Evolutionary conservation across 768 basidiomycete genomes (phyloP).

Genomic region (Lentinula boryana): DNA sequence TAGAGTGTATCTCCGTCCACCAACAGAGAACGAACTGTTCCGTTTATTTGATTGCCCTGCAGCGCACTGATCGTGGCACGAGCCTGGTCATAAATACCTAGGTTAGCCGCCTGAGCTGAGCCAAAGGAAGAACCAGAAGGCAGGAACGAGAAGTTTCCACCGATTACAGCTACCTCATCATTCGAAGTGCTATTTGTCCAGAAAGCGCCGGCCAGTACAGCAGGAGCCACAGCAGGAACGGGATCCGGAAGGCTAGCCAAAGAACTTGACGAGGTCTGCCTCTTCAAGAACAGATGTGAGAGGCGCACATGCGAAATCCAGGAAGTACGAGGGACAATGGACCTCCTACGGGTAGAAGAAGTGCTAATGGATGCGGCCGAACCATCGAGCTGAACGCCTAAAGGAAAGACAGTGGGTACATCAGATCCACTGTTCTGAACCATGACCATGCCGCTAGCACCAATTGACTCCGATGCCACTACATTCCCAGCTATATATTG

Average conservation of each 20-base stretch:
- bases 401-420: slow-evolving; percentile 55
- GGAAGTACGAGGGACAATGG: slow-evolving; percentile 19
- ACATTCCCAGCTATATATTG: slow-evolving; percentile 73
- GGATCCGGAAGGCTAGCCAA: slow-evolving; percentile 48
- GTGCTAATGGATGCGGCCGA: slow-evolving; percentile 25
- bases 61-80: slow-evolving; percentile 47
- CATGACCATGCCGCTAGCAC: slow-evolving; percentile 76
- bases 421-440: slow-evolving; percentile 56
- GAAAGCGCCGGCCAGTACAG: slow-evolving; percentile 81
- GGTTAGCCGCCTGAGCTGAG: slow-evolving; percentile 35
- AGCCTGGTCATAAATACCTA: slow-evolving; percentile 68
- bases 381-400: slow-evolving; percentile 50
- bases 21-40: slow-evolving; percentile 70
- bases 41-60: slow-evolving; percentile 57
- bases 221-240: slow-evolving; percentile 61
- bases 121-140: slow-evolving; percentile 25
- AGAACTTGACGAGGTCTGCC: slow-evolving; percentile 43
- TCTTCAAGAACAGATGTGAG: slow-evolving; percentile 35
- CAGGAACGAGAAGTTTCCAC: slow-evolving; percentile 81
- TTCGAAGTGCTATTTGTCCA: slow-evolving; percentile 78
- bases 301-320: slow-evolving; percentile 49
- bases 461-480: slow-evolving; percentile 48
- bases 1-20: slow-evolving; percentile 69
- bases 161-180: slow-evolving; percentile 66
- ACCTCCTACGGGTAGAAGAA: slow-evolving; percentile 30